Evolutionary conservation across 2,329 filamentous ascomycete species (phyloP).

Genomic region (Apiospora kogelbergensis): DNA sequence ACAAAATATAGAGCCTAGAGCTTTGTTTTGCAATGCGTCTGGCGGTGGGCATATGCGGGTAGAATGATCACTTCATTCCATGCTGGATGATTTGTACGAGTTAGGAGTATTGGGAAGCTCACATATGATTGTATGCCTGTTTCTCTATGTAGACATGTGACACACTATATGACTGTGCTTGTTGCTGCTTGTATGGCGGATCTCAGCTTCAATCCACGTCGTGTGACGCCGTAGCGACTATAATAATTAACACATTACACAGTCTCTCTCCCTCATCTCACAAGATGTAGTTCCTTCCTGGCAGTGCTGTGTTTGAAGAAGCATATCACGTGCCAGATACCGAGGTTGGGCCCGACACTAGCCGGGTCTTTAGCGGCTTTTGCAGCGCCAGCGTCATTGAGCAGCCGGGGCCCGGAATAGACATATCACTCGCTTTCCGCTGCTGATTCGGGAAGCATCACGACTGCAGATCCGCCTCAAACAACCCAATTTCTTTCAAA

Average conservation of each 20-base stretch:
- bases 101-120: slow-evolving; percentile 25
- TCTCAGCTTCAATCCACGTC: neutral
- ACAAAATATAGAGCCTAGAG: neutral
- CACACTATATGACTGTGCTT: neutral
- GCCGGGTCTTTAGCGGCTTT: slow-evolving; percentile 7
- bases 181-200: neutral
- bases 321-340: slow-evolving; percentile 7
- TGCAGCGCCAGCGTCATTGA: slow-evolving; percentile 10
- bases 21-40: neutral
- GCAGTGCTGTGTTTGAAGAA: neutral
- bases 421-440: slow-evolving; percentile 4
- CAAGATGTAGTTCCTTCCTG: neutral
- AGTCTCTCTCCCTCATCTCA: no score
- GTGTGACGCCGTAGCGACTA: neutral
- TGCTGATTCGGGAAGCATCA: neutral
- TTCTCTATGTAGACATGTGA: neutral
- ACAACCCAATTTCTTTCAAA: slow-evolving; percentile 22
- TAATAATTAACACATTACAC: neutral
- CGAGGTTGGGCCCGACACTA: slow-evolving; percentile 10
- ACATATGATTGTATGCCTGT: slow-evolving; percentile 14
- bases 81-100: slow-evolving; percentile 9
- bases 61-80: neutral
- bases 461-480: slow-evolving; percentile 17
- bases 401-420: neutral
- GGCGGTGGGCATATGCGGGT: neutral